Base-by-base conservation (phyloP, 371 early-diverging fungal species). In the Lichtheimia ramosa region DNA sequence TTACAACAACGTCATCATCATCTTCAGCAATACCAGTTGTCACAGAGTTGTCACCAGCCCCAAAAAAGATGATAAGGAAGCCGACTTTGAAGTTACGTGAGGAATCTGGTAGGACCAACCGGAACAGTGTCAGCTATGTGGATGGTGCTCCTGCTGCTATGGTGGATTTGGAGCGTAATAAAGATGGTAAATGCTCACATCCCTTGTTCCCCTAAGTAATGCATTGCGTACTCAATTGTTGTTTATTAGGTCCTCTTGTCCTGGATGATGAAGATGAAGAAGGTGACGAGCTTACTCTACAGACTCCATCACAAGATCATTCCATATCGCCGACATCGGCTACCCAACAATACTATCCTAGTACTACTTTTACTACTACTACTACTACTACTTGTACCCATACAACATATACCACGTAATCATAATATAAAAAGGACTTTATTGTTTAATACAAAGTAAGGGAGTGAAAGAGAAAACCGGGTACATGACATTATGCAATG, bases 91-190 rank as follows among this genome's bases (percentile, higher is more conserved):
- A 56, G 20, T 14, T 63, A 10, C 60, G 57, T 3, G 54, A 64
- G 15, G 61, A 69, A 20, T 46, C 46, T 46, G 63, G 54, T 5
- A 56, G 73, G 7, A 71, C 58, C 20, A 71, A 71, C 50, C 73
- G 81, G 50, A 83, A 83, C 21, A 79, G 78, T 56, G 62, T 74
- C 2, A 67, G 71, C 54, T 83, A 79, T 49, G 54, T 68, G 48
- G 72, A 77, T 24, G 68, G 65, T 43, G 79, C 79, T 4, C 81
- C 83, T 1, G 65, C 69, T n/a, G 64, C 62, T 21, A 71, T 79
- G 7, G 77, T 79, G 5, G 71, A 65, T 1, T 49, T 81, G 20
- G 81, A 83, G 59, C 58, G 66, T 28, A 48, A 56, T 18, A 64
- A 75, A 61, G 74, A 75, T 55, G 77, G 77, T 77, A 64, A 64